Evolutionary conservation across 257 asterid species (phyloP).

Genomic region (Striga asiatica): DNA sequence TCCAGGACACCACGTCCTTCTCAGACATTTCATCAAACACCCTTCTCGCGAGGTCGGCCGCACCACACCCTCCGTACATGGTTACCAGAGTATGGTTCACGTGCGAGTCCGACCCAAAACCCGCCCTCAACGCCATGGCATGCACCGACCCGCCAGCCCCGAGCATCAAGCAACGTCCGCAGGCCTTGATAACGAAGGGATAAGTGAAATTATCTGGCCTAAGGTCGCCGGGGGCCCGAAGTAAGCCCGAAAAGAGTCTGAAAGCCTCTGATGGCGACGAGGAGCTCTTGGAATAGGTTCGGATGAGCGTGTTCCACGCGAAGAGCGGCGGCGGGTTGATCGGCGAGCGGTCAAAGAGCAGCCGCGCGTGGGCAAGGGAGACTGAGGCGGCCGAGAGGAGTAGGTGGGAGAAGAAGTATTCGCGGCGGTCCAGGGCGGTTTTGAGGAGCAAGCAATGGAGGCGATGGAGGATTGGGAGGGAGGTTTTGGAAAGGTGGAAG

Average conservation of each 20-base stretch:
- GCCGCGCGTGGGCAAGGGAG: slow-evolving; percentile 34
- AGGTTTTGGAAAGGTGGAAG: slow-evolving; percentile 25
- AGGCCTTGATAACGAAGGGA: slow-evolving; percentile 55
- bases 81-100: slow-evolving; percentile 46
- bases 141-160: slow-evolving; percentile 46
- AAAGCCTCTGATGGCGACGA: slow-evolving; percentile 31
- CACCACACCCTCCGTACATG: slow-evolving; percentile 38
- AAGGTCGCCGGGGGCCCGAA: slow-evolving; percentile 20
- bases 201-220: slow-evolving; percentile 40
- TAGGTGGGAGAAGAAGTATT: slow-evolving; percentile 34
- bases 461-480: slow-evolving; percentile 30
- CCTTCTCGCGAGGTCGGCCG: slow-evolving; percentile 19
- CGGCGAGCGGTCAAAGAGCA: slow-evolving; percentile 29
- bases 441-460: slow-evolving; percentile 48
- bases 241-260: slow-evolving; percentile 26
- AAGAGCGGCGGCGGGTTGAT: slow-evolving; percentile 42
- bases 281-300: slow-evolving; percentile 39
- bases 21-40: slow-evolving; percentile 60
- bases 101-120: slow-evolving; percentile 35
- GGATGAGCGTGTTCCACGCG: slow-evolving; percentile 51
- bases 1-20: slow-evolving; percentile 68
- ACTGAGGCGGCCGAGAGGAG: slow-evolving; percentile 35
- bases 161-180: slow-evolving; percentile 49
- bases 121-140: slow-evolving; percentile 37
- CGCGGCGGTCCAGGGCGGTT: slow-evolving; percentile 38